Evolutionary conservation across 306 rosid genomes (phyloP).

Genomic region (Gillenia trifoliata): DNA sequence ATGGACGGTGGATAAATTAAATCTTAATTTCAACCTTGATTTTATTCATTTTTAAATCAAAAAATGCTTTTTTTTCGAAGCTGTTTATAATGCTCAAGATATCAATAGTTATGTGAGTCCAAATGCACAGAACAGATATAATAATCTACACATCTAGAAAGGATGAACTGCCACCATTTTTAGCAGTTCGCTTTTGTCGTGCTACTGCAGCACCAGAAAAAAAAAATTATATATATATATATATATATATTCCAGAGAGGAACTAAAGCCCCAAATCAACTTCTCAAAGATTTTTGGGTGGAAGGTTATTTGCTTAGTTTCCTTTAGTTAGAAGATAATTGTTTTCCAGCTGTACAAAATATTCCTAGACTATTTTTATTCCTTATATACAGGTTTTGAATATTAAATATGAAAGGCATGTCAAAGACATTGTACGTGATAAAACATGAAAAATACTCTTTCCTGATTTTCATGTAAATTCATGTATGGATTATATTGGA

Average conservation of each 20-base stretch:
- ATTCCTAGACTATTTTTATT: neutral
- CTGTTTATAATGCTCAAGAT: neutral
- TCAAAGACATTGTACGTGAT: neutral
- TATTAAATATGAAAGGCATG: neutral
- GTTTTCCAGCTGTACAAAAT: neutral
- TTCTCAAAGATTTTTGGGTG: neutral
- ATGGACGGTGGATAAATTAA: neutral
- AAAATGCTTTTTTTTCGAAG: neutral
- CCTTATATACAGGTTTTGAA: neutral
- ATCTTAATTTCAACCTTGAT: neutral
- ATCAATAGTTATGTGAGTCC: neutral
- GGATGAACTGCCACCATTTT: neutral
- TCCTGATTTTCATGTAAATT: neutral
- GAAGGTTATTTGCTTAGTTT: neutral
- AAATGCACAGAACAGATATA: neutral
- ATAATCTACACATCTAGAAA: neutral
- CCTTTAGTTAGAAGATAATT: neutral
- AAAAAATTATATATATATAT: neutral
- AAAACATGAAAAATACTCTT: neutral
- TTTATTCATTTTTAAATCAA: neutral
- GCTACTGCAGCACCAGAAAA: neutral
- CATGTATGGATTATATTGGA: neutral
- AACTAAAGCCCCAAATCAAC: neutral
- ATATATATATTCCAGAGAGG: neutral
- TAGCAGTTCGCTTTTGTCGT: neutral